Evolutionary conservation across 345 rosid genomes (phyloP), one percentile per base, ranked within the genome.

Genomic region (Arabidopsis arenosa): DNA sequence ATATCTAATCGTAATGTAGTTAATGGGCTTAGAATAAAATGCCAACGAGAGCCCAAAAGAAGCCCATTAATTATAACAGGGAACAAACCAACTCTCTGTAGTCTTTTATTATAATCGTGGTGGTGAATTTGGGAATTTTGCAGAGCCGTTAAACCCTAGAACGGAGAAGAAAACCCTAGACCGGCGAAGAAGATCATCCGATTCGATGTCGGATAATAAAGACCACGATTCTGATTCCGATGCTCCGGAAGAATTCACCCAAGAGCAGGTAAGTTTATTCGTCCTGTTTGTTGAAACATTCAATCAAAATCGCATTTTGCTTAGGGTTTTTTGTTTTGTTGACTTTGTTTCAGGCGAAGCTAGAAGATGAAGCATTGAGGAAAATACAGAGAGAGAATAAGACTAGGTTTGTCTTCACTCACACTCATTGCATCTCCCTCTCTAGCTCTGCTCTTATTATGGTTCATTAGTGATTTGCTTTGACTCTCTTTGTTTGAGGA

Each of bases 181-280:
- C 52, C 43, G 68, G 45, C 11, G 73, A 71, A 43, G 56, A 39
- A 30, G 32, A 39, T 40, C 30, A 32, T 68, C 66, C 6, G 68
- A 64, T 17, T 53, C 66, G 36, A 85, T 89, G 98, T 83, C 85
- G 72, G 84, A 73, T 13, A 79, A 68, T 52, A 85, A 80, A 63
- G 91, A 82, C 15, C 79, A 77, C 13, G 87, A 85, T 23, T 88
- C 89, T 6, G 91, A 89, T 37, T 77, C 80, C 33, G 80, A 63
- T 53, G 86, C 86, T 28, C 98, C 98, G 0, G 98, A 93, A 83
- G 97, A 91, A 68, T 81, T 89, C 62, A 83, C 93, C 3, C 82
- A 85, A 15, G 91, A 90, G 65, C 96, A 94, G 96, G 97, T 93
- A 59, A 9, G 3, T 53, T 9, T 30, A 47, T 2, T 28, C 32